Evolutionary conservation across 768 basidiomycete species (phyloP), one percentile per base, ranked within the genome.

Genomic region (Cytidiella melzeri): DNA sequence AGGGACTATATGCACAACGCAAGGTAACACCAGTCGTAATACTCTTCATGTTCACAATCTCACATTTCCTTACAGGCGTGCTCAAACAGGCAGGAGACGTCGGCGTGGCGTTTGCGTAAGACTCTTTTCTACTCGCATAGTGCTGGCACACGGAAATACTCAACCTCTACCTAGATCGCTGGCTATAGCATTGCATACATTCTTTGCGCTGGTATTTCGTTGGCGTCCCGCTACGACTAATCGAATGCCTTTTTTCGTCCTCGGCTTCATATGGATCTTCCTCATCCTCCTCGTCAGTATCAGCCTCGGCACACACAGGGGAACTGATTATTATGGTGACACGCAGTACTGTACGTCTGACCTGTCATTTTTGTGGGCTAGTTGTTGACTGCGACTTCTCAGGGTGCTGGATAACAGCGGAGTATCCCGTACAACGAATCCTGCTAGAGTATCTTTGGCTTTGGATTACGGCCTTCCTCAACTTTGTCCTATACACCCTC

Each of bases 401-500:
- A 76, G 76, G 76, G 78, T 78, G 78, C 54, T 79, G 78, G 77
- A 77, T 79, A 37, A 49, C 54, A 3, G 34, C 56, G 3, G 49
- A 61, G 0, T 74, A 64, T 53, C 51, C 50, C 12, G 57, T 58
- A 4, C 70, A 76, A 51, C 66, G 66, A 41, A 71, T 77, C 11
- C 68, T 67, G 7, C 66, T 76, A 3, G 77, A 77, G 50, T 79
- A 77, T 50, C 47, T 74, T n/a, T 78, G 75, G 74, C 61, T 77
- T 37, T 80, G 78, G 77, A 46, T 72, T 5, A 62, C 76, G 0
- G 73, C 69, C 1, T 57, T 72, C 25, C 42, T 67, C 10, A 73
- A 73, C 62, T 41, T 73, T 34, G 44, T 73, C 11, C 64, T 77
- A 5, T 79, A 79, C 52, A 56, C 68, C 5, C 66, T 72, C 30